Evolutionary conservation across 2,329 filamentous ascomycete species (phyloP).

Genomic region (Xylaria sp.): DNA sequence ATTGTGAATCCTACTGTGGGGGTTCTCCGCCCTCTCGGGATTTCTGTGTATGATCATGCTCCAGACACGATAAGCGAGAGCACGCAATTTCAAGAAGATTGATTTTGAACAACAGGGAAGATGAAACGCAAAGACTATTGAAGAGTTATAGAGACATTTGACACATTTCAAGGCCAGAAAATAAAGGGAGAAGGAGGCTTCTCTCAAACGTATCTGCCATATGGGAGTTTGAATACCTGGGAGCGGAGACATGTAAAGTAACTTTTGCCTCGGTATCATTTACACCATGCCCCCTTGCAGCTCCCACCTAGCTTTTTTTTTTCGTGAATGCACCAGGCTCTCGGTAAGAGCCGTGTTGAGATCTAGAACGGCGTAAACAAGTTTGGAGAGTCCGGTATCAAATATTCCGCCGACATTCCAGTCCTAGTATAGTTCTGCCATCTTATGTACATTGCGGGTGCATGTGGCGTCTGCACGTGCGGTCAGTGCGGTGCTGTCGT

Average conservation of each 20-base stretch:
- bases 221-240: neutral
- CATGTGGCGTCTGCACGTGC: neutral
- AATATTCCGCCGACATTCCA: neutral
- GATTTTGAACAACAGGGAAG: neutral
- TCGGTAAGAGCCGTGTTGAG: neutral
- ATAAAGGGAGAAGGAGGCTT: neutral
- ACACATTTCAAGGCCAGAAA: neutral
- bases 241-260: neutral
- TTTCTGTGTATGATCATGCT: neutral
- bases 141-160: too few relatives aligned
- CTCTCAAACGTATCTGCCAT: too few relatives aligned
- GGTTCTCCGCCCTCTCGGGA: slow-evolving; percentile 16
- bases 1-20: neutral
- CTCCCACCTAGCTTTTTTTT: neutral
- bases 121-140: neutral
- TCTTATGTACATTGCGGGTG: slow-evolving; percentile 1
- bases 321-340: neutral
- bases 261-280: neutral
- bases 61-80: neutral
- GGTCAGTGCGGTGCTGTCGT: neutral
- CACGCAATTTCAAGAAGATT: neutral
- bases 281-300: neutral
- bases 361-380: neutral
- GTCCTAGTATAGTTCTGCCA: neutral
- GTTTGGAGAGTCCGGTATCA: neutral